Evolutionary conservation across 176 grass and related monocot genomes (phyloP), one percentile per base, ranked within the genome.

Genomic region (Triticum turgidum): DNA sequence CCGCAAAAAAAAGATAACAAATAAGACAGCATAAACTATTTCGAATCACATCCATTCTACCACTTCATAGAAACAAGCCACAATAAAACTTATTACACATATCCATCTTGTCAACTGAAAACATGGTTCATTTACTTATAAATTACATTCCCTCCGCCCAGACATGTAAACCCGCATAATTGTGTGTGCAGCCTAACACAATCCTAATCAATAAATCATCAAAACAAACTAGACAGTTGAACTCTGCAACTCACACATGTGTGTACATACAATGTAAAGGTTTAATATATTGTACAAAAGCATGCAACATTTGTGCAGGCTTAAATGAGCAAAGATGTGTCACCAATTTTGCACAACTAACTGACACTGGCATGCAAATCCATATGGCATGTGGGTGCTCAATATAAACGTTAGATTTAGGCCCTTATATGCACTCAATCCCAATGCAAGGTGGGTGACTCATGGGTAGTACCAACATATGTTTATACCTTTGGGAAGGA

Each of bases 11-110:
- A 65, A 51, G 8, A 45, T 76, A 77, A 52, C 8, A 37, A 42
- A 77, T 77, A 66, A 51, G 2, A 38, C 72, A 77, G 15, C 42
- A 67, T 67, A 85, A 52, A 24, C 29, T 22, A 58, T 85, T 69
- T 78, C 32, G 38, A 76, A 78, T 22, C 10, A 65, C 29, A 54
- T 45, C 24, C 24, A 83, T 75, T 41, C 24, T 33, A 76, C 5
- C 5, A 2, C 17, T 65, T 21, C 33, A 84, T 77, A 76, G 17
- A 59, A 77, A 76, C 37, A 49, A 18, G 29, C 63, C 82, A 74
- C 73, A 18, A 4, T 30, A 32, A 35, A 61, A 73, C 49, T 30
- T 65, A 27, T 22, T 51, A 54, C 13, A 38, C 41, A 67, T 17
- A 54, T 68, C 30, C 27, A 51, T 76, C 58, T 20, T 78, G 1